These are phyloP conservation scores for Tylopilus balloui DNA, from an alignment of 768 basidiomycete genomes.

Conservation along the genomic window DNA sequence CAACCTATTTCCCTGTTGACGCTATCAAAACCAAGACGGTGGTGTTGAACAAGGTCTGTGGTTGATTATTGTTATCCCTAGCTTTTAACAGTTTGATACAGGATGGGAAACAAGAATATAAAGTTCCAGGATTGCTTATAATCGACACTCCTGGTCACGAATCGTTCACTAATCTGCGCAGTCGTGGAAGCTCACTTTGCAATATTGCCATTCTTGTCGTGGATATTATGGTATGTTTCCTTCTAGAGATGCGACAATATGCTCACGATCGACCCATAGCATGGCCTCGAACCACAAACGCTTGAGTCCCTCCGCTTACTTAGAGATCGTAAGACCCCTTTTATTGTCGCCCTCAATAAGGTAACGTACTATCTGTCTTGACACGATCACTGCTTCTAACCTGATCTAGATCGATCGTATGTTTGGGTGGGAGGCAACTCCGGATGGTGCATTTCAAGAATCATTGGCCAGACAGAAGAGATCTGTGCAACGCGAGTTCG, in stretches of 20 bases:
- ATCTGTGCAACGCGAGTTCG: conserved; percentile 86
- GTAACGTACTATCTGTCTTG: conserved; percentile 32
- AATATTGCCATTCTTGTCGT: conserved; percentile 99
- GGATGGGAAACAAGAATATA: conserved; percentile 86
- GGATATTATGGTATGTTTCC: conserved; percentile 81
- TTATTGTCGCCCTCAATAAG: conserved; percentile 98
- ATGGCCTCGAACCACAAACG: conserved; percentile 97
- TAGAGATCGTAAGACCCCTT: conserved; percentile 91
- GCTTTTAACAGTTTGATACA: conserved; percentile 27
- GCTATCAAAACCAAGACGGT: conserved; percentile 91
- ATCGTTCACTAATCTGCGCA: conserved; percentile 94
- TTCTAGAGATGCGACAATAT: neutral
- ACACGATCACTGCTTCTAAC: conserved; percentile 9
- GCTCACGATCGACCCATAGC: conserved; percentile 43
- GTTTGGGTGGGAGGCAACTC: conserved; percentile 90
- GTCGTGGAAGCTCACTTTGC: conserved; percentile 93
- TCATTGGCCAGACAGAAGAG: conserved; percentile 78
- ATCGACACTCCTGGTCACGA: conserved; percentile 99
- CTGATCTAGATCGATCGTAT: conserved; percentile 85
- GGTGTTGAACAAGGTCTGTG: conserved; percentile 79
- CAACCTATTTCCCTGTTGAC: conserved; percentile 96
- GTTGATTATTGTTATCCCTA: neutral
- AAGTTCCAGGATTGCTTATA: conserved; percentile 91
- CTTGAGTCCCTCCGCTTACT: conserved; percentile 91
- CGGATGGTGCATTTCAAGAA: conserved; percentile 89